A percentile compares a stretch with the other conserved stretches of the same genome.
Conservation (phyloP, 129 eudicot genomes). For the Tagetes patula region DNA sequence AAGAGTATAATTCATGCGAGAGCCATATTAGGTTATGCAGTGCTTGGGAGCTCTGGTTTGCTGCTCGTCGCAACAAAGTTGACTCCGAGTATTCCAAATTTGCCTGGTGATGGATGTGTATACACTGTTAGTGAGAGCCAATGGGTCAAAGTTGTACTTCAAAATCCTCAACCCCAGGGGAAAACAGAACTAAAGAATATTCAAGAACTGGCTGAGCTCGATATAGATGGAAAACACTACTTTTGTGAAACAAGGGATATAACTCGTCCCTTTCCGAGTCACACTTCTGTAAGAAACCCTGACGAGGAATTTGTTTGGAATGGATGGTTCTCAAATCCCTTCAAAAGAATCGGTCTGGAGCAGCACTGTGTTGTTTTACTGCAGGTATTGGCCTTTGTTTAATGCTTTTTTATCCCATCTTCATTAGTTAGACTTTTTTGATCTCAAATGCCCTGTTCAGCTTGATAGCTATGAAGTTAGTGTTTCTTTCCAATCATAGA, state of each 20-base stretch:
- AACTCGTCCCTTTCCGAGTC: conserved; percentile 91
- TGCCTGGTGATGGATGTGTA: conserved; percentile 92
- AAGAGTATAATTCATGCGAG: conserved; percentile 61
- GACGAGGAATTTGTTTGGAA: conserved; percentile 99
- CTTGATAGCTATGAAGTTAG: not conserved
- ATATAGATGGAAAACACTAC: conserved; percentile 86
- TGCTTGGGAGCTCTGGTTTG: conserved; percentile 67
- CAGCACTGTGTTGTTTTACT: conserved; percentile 81
- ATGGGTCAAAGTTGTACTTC: conserved; percentile 82
- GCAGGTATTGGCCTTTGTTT: conserved; percentile 57
- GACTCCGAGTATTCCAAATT: conserved; percentile 62
- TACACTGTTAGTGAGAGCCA: conserved; percentile 82
- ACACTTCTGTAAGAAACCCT: conserved; percentile 56
- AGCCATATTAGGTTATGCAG: conserved; percentile 89
- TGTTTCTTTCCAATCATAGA: not conserved
- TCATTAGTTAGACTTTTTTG: not conserved
- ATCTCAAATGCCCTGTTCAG: not conserved
- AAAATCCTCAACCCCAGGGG: conserved; percentile 81
- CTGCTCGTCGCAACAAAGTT: conserved; percentile 88
- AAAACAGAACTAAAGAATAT: conserved; percentile 87
- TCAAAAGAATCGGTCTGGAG: conserved; percentile 73
- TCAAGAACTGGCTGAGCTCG: conserved; percentile 85
- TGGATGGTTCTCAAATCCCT: conserved; percentile 79
- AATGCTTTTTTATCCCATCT: not conserved
- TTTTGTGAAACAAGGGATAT: conserved; percentile 93